A percentile compares a stretch with the other conserved stretches of the same genome.
Conservation (phyloP, 1,284 basidiomycete species). For the Irpex sp. region DNA sequence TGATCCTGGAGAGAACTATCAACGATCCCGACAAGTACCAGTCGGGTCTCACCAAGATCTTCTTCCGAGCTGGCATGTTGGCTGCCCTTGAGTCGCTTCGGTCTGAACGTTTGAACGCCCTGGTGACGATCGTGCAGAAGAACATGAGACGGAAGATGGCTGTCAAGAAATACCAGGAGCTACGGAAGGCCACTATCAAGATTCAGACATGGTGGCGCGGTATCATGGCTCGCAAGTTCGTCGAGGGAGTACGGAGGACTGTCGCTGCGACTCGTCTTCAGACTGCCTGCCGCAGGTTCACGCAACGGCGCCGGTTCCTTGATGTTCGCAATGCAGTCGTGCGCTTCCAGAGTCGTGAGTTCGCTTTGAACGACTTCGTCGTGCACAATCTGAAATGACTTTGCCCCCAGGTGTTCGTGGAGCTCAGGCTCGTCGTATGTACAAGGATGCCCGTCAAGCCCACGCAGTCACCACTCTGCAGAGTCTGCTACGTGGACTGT, state of each 20-base stretch:
- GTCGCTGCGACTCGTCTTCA: conserved; percentile 81
- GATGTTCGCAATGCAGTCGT: conserved; percentile 64
- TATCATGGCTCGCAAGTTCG: conserved; percentile 72
- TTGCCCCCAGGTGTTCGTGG: conserved; percentile 67
- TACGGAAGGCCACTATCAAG: conserved; percentile 75
- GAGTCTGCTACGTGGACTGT: conserved; percentile 86
- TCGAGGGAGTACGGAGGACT: conserved; percentile 70
- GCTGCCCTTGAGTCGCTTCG: conserved; percentile 94
- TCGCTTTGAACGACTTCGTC: too few species aligned
- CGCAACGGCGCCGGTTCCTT: conserved; percentile 74
- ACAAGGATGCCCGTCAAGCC: conserved; percentile 56
- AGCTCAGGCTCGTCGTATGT: conserved; percentile 67
- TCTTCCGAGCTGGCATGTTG: conserved; percentile 99
- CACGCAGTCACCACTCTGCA: conserved; percentile 80
- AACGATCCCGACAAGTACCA: conserved; percentile 97
- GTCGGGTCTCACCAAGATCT: conserved; percentile 96
- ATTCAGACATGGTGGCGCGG: conserved; percentile 96
- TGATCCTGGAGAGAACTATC: conserved; percentile 85
- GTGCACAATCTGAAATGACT: conserved; percentile 9
- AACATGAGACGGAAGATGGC: conserved; percentile 89
- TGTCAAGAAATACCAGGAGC: conserved; percentile 73
- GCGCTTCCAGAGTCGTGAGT: conserved; percentile 84
- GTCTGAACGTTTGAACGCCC: conserved; percentile 81
- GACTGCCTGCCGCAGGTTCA: conserved; percentile 63
- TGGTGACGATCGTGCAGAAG: conserved; percentile 97